Base-by-base conservation (phyloP, 2,329 filamentous ascomycete genomes). In the Calonectria montana region DNA sequence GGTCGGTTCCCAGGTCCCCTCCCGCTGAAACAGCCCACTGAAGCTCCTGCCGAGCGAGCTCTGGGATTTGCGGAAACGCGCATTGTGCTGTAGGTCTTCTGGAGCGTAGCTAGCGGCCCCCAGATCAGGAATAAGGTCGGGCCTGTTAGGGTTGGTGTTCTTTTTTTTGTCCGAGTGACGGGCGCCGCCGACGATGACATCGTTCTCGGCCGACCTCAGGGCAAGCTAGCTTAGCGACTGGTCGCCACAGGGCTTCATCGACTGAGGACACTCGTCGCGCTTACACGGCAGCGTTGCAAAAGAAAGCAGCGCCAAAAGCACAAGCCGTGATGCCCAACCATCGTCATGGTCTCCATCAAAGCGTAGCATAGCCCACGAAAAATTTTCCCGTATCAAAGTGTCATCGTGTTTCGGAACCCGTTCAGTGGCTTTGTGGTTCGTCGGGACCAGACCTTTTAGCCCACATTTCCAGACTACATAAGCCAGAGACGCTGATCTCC, bases 121-220 rank as follows among this genome's bases (percentile, higher is more conserved):
- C 43, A 21, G 63, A 41, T 21, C 48, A 45, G 35, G 59, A 41
- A 71, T 29, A 63, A 63, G 43, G 53, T 39, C 64, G 43, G 57
- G 12, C 57, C 29, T 15, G 68, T 73, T 71, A 61, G 66, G 61
- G 41, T 64, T 50, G 66, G 39, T 43, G 39, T 50, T 57, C 21
- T 50, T 61, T 59, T 61, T 59, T 63, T 67, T 50, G 37, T 48
- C 43, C 35, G 53, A 50, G 18, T 29, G 61, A 63, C 76, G 77
- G 77, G 71, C 65, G 75, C 70, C 78, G 77, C 77, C 77, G 77
- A 79, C 70, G 55, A 76, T 77, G 71, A 77, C 77, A 77, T 77
- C 62, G 77, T 74, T 75, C 76, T 79, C 71, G 71, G 68, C 74
- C 73, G 76, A 76, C 70, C 29, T 35, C 65, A 31, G 57, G 68